Percentiles rank a stretch among this genome's conserved stretches.
Evolutionary conservation across 2,329 filamentous ascomycete species (phyloP).

Genomic region (Fonsecaea monophora): DNA sequence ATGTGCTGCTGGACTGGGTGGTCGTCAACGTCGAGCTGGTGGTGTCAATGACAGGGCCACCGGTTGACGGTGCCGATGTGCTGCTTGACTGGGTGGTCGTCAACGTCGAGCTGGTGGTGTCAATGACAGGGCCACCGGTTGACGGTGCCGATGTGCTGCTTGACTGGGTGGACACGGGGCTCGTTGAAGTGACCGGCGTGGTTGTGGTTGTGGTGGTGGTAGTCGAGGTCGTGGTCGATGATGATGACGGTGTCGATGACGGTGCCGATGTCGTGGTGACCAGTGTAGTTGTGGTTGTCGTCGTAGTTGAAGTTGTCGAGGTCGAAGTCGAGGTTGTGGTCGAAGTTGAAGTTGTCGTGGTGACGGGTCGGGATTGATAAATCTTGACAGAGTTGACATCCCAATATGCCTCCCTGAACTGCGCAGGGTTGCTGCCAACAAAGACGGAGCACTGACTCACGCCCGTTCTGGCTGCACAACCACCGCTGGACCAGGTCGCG

Average conservation of each 20-base stretch:
- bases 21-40: background rate
- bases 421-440: conserved; percentile 70
- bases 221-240: no score
- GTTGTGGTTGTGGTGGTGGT: conserved; percentile 6
- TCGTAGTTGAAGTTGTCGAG: no score
- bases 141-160: conserved; percentile 3
- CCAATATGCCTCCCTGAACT: conserved; percentile 77
- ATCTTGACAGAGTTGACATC: conserved; percentile 72
- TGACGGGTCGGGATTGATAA: conserved; percentile 50
- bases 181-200: conserved; percentile 16
- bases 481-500: conserved; percentile 56
- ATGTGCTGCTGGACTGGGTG: background rate
- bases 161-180: conserved; percentile 10
- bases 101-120: background rate
- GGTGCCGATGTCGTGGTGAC: no score
- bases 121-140: background rate
- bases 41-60: background rate
- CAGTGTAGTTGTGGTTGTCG: no score
- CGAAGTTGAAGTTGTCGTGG: conserved; percentile 14
- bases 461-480: conserved; percentile 64
- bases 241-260: no score
- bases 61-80: conserved; percentile 5
- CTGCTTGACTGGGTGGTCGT: conserved; percentile 1
- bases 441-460: conserved; percentile 70
- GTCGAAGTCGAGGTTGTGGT: conserved; percentile 24